Conservation (phyloP, 495 filamentous ascomycete species). For the Aspergillus heteromorphus region DNA sequence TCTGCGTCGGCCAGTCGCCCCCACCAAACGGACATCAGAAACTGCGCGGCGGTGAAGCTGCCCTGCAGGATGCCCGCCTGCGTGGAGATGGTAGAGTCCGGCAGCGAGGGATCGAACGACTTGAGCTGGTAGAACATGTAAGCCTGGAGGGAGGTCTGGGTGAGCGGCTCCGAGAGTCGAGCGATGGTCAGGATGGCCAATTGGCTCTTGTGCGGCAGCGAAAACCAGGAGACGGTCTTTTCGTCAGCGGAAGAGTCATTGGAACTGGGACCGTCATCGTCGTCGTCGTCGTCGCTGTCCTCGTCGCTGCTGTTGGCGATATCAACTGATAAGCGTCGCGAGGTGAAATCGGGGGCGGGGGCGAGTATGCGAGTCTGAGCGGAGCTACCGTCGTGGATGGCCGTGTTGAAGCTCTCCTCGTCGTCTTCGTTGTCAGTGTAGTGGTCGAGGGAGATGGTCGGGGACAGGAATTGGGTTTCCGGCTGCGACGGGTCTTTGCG, state of each 20-base stretch:
- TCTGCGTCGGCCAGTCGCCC: conserved; percentile 67
- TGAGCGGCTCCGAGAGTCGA: conserved; percentile 71
- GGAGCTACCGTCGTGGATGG: conserved; percentile 12
- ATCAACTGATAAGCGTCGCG: conserved; percentile 16
- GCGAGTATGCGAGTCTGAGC: conserved; percentile 6
- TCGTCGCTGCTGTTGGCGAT: conserved; percentile 13
- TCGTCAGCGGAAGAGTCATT: conserved; percentile 14
- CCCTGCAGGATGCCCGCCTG: conserved; percentile 74
- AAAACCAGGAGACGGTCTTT: conserved; percentile 57
- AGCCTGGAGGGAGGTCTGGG: conserved; percentile 68
- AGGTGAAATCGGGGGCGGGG: conserved; percentile 11
- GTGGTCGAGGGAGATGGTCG: neutral
- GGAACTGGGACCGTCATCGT: neutral
- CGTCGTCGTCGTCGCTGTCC: conserved; percentile 14
- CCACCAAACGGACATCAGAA: conserved; percentile 74
- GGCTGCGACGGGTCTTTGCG: neutral
- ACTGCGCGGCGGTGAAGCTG: conserved; percentile 73
- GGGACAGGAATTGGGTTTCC: neutral
- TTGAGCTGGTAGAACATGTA: conserved; percentile 73
- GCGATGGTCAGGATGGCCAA: conserved; percentile 68
- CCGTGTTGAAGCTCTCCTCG: conserved; percentile 13
- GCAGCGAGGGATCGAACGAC: conserved; percentile 59
- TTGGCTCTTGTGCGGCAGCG: conserved; percentile 69
- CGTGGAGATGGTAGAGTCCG: conserved; percentile 62
- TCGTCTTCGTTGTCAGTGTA: conserved; percentile 18